These are phyloP conservation scores for Russula foetens DNA, from an alignment of 768 basidiomycete genomes.

Conservation along the genomic window DNA sequence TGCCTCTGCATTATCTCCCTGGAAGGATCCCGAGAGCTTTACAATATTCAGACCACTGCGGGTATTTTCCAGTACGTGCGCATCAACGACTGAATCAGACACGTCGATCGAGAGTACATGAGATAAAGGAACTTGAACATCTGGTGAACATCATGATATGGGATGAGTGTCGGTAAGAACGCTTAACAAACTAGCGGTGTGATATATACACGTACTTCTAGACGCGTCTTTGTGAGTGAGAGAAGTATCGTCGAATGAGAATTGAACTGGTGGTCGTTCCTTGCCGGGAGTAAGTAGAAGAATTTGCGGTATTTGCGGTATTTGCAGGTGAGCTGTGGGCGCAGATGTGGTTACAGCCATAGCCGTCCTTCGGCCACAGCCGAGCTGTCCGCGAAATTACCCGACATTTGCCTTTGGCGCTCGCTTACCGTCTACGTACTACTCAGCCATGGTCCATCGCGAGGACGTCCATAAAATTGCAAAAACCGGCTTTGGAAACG, in stretches of 20 bases:
- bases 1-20: slow-evolving; percentile 24
- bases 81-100: slow-evolving; percentile 31
- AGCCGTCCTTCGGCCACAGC: not conserved
- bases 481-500: slow-evolving; percentile 63
- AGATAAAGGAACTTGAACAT: slow-evolving; percentile 32
- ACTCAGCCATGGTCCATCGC: slow-evolving; percentile 30
- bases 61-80: slow-evolving; percentile 44
- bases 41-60: slow-evolving; percentile 33
- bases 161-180: not conserved
- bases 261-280: not conserved
- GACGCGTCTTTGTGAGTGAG: slow-evolving; percentile 21
- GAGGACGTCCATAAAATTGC: slow-evolving; percentile 57
- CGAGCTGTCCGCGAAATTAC: not conserved
- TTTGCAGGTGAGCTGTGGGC: too few relatives aligned
- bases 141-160: not conserved
- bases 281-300: not conserved
- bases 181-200: not conserved
- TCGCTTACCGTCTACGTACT: too few relatives aligned
- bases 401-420: too few relatives aligned
- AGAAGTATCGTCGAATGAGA: not conserved
- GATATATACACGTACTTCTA: slow-evolving; percentile 13
- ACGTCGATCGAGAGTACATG: slow-evolving; percentile 50
- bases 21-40: slow-evolving; percentile 37
- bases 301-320: too few relatives aligned
- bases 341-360: not conserved